Evolutionary conservation across 495 filamentous ascomycete genomes (phyloP).

Genomic region (Lasiosphaeria miniovina): DNA sequence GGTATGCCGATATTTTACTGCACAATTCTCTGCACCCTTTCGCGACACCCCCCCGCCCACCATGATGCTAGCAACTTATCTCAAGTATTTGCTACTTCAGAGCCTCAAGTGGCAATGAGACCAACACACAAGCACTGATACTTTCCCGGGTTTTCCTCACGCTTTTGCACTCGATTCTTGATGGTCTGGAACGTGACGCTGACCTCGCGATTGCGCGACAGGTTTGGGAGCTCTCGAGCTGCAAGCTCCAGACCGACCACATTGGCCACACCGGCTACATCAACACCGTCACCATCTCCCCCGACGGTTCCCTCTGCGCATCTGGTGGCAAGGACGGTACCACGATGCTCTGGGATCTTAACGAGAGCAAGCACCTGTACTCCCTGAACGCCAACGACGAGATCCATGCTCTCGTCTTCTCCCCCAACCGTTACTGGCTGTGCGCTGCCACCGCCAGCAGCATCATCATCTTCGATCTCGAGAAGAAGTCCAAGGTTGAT

Average conservation of each 20-base stretch:
- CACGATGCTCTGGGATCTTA: constrained; percentile 99
- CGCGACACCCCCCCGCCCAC: constrained; percentile 14
- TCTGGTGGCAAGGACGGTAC: constrained; percentile 99
- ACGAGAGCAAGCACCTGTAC: constrained; percentile 99
- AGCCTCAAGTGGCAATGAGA: constrained; percentile 93
- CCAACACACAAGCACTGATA: constrained; percentile 93
- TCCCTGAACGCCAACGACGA: constrained; percentile 98
- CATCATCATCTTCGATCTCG: constrained; percentile 99
- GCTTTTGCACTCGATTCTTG: constrained; percentile 15
- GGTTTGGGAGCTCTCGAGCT: constrained; percentile 99
- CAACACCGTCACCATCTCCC: constrained; percentile 99
- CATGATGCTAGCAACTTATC: constrained; percentile 83
- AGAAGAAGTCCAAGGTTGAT: constrained; percentile 99
- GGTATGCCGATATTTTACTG: constrained; percentile 57
- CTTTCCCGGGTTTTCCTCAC: constrained; percentile 17
- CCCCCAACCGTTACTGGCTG: constrained; percentile 99
- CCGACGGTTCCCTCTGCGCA: constrained; percentile 98
- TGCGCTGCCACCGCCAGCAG: constrained; percentile 93
- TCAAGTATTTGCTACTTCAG: constrained; percentile 99
- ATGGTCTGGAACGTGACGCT: not conserved
- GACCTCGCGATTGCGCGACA: constrained; percentile 35
- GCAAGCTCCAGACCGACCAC: constrained; percentile 99
- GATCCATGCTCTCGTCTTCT: constrained; percentile 99
- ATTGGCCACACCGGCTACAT: constrained; percentile 99
- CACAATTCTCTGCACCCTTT: not conserved